Evolutionary conservation across 2,329 filamentous ascomycete genomes (phyloP).

Genomic region (Botryotinia convoluta): DNA sequence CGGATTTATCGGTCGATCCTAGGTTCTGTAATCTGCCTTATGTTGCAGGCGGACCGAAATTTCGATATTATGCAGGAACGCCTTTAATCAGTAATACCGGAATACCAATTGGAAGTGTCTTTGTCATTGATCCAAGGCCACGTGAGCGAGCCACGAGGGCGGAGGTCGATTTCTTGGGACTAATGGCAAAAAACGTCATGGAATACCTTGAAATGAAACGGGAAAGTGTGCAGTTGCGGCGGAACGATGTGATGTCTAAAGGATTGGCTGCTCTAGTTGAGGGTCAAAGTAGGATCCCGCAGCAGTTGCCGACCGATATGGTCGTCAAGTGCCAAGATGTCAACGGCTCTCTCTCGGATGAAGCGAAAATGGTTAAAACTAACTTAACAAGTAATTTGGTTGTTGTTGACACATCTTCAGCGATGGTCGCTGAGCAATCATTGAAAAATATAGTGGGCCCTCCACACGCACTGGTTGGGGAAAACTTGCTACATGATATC

Average conservation of each 20-base stretch:
- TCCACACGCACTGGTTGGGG: background rate
- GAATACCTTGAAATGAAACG: slow-evolving; percentile 57
- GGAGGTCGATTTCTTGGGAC: slow-evolving; percentile 53
- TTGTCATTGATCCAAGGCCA: slow-evolving; percentile 54
- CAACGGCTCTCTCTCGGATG: background rate
- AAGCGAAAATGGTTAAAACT: background rate
- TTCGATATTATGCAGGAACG: slow-evolving; percentile 25
- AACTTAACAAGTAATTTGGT: background rate
- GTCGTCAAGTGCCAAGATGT: background rate
- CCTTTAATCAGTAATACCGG: slow-evolving; percentile 21
- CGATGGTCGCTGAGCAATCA: slow-evolving; percentile 12
- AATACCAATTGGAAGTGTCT: slow-evolving; percentile 53
- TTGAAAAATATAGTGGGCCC: slow-evolving; percentile 4
- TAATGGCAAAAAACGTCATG: slow-evolving; percentile 53
- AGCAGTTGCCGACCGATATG: background rate
- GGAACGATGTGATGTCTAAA: slow-evolving; percentile 51
- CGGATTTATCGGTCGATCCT: slow-evolving; percentile 20
- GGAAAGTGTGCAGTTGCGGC: slow-evolving; percentile 49
- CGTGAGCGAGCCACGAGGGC: slow-evolving; percentile 45
- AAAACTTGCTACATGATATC: background rate
- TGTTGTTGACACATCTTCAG: background rate
- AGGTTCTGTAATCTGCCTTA: slow-evolving; percentile 24
- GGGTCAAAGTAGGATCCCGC: slow-evolving; percentile 31
- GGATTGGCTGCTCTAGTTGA: slow-evolving; percentile 53
- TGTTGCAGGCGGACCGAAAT: slow-evolving; percentile 21